Base-by-base conservation (phyloP, 257 asterid species). In the Misopates orontium region DNA sequence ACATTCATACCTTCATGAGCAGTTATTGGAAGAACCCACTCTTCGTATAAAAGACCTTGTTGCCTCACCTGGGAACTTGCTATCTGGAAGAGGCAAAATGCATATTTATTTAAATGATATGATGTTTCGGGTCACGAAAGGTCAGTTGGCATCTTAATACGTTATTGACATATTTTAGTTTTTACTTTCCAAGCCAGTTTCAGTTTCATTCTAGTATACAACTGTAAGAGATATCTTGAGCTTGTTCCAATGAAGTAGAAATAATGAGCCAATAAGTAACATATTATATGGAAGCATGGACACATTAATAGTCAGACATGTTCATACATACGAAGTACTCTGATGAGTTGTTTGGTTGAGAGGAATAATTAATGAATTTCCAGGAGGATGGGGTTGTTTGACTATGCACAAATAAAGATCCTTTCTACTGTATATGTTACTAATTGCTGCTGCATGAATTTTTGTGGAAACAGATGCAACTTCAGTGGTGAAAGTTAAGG, bases 11-110 rank as follows among this genome's bases (percentile, higher is more conserved):
- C 59, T 70, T 62, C 70, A 28, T 62, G 68, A 54, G 62, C 96
- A 93, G 99, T 84, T 93, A 66, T 66, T 74, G 50, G 90, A 86
- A 65, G 95, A 93, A 62, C 96, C 99, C 15, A 77, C 84, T 73
- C 63, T 58, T 41, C 65, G 65, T 62, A 73, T 93, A 73, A 82
- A 70, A 73, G 78, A 82, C 53, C 95, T 83, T n/a, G 52, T 83
- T 44, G 64, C 77, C 58, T 69, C 83, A 17, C 82, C 74, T 11
- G 75, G 82, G 54, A 80, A 69, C 71, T 45, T 77, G 67, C 64
- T 83, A 62, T 78, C 71, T 40, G 82, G 84, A 69, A 80, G 81
- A 78, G 85, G 83, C 73, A 62, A 76, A 65, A 78, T 83, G 79
- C 86, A 63, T 36, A 77, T 80, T 52, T 66, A 68, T 76, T 61